Conservation (phyloP, 202 grass and related monocot species). For the Bolboschoenoplectus hybrid region DNA sequence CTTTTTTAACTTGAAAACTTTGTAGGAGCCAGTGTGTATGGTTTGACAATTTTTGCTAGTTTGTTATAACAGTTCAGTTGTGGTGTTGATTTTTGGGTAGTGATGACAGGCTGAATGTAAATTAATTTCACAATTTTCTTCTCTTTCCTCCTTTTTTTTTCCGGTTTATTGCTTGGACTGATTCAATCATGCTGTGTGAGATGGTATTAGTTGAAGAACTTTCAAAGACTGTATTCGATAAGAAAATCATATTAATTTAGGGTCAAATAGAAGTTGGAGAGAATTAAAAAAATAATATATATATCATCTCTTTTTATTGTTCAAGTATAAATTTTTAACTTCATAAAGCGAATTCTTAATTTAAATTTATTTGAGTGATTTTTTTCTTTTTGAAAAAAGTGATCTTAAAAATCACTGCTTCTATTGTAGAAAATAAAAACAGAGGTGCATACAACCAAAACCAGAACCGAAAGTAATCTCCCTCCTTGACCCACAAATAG, state of each 20-base stretch:
- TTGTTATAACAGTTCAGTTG: background rate
- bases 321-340: no score
- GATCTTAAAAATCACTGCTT: no score
- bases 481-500: no score
- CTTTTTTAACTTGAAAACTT: slow-evolving; percentile 6
- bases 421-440: no score
- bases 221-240: background rate
- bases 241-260: background rate
- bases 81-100: background rate
- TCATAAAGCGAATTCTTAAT: no score
- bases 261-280: no score
- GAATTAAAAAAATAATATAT: no score
- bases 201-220: background rate
- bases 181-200: background rate
- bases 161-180: background rate
- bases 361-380: no score
- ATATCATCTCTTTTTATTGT: no score
- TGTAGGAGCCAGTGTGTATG: slow-evolving; percentile 20
- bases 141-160: background rate
- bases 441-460: no score
- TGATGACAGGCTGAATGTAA: slow-evolving; percentile 21
- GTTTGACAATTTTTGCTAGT: slow-evolving; percentile 18
- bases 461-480: no score
- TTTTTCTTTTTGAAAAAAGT: no score
- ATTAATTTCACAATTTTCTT: background rate